Conservation (phyloP, 2,329 filamentous ascomycete genomes). For the Fusarium anthophilum region DNA sequence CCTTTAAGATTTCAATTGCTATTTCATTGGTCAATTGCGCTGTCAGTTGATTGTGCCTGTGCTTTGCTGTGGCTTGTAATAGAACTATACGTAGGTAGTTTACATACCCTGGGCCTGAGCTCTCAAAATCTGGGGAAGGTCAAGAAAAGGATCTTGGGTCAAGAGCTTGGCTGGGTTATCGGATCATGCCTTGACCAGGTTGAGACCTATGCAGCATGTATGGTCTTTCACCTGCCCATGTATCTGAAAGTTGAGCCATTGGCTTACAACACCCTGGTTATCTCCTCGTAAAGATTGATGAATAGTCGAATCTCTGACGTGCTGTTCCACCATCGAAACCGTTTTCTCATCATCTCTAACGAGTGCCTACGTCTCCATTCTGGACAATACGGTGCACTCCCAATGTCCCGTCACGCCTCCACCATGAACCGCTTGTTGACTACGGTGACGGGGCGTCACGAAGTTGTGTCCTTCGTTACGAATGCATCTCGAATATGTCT, state of each 20-base stretch:
- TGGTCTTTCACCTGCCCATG: neutral
- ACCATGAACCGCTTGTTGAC: constrained; percentile 10
- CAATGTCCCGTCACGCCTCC: constrained; percentile 1
- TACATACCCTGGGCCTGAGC: constrained; percentile 3
- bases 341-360: constrained; percentile 16
- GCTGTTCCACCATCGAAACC: constrained; percentile 11
- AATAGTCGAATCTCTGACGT: neutral
- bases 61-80: neutral
- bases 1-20: neutral
- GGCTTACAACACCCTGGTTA: neutral
- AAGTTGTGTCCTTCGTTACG: constrained; percentile 18
- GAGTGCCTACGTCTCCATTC: neutral
- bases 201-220: neutral
- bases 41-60: neutral
- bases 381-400: neutral
- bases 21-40: neutral
- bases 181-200: neutral
- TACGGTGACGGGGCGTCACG: constrained; percentile 17
- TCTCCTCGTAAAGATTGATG: neutral
- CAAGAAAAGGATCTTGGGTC: constrained; percentile 5
- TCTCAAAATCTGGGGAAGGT: constrained; percentile 1
- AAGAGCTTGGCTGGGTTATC: neutral
- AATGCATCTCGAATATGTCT: constrained; percentile 15
- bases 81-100: neutral
- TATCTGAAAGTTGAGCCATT: neutral